phyloP scores from a whole-genome alignment of 805 yeast species.

The Barnettozyma sp. region DNA sequence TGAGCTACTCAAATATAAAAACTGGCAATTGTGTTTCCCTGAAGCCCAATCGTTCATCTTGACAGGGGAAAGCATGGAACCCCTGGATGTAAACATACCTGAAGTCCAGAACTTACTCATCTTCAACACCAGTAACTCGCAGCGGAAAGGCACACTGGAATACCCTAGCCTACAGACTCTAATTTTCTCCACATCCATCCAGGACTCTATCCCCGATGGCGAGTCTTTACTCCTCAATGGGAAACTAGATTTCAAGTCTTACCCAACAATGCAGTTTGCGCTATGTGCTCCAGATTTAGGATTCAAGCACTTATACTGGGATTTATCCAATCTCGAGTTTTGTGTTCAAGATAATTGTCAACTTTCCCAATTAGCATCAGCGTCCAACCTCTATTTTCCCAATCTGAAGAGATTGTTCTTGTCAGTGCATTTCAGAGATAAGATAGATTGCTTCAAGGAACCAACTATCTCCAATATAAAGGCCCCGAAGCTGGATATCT shows the following conservation, averaged over 20 bases:
- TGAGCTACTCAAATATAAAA: neutral
- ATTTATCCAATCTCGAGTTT: neutral
- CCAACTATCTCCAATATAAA: neutral
- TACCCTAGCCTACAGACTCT: neutral
- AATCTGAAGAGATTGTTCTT: neutral
- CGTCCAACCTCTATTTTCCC: neutral
- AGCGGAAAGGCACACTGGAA: neutral
- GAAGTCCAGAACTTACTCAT: neutral
- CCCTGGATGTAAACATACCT: neutral
- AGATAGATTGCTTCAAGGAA: neutral
- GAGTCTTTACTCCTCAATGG: neutral
- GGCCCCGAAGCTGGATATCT: constrained; percentile 1
- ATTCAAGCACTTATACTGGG: neutral
- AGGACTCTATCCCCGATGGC: neutral
- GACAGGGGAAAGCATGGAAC: neutral
- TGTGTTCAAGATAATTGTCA: neutral
- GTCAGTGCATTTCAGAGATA: neutral
- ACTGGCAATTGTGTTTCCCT: neutral
- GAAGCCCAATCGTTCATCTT: neutral
- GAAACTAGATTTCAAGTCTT: neutral
- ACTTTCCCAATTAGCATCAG: neutral
- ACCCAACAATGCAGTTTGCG: neutral
- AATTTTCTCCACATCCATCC: neutral
- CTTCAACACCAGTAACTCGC: neutral
- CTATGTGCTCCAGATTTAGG: neutral